Evolutionary conservation across 208 protist genomes (phyloP).

Genomic region (Wallacemonas collosoma): DNA sequence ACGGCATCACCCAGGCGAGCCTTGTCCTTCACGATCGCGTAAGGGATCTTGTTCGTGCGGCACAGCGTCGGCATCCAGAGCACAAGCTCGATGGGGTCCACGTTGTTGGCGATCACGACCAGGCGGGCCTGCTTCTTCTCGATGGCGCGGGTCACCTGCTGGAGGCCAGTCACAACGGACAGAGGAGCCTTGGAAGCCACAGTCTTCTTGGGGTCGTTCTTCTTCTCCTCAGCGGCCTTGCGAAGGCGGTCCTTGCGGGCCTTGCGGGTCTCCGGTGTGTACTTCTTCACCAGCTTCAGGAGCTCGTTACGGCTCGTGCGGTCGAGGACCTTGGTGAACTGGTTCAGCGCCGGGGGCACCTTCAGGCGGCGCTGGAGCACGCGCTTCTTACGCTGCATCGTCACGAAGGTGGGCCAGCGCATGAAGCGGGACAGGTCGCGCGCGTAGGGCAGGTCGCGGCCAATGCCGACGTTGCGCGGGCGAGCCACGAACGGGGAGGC

Average conservation of each 20-base stretch:
- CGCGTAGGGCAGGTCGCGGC: conserved; percentile 92
- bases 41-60: conserved; percentile 98
- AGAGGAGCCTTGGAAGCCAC: conserved; percentile 88
- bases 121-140: conserved; percentile 99
- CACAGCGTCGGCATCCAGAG: conserved; percentile 99
- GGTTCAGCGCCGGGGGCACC: conserved; percentile 91
- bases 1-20: conserved; percentile 97
- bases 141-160: conserved; percentile 97
- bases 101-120: conserved; percentile 99
- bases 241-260: conserved; percentile 96
- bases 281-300: conserved; percentile 98
- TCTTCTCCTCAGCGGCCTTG: conserved; percentile 93
- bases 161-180: conserved; percentile 96
- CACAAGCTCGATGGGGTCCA: conserved; percentile 99
- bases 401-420: conserved; percentile 96
- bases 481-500: conserved; percentile 74
- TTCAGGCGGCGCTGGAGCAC: conserved; percentile 98
- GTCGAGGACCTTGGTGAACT: conserved; percentile 94
- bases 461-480: conserved; percentile 93
- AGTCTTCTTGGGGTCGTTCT: conserved; percentile 78
- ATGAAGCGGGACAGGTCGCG: conserved; percentile 98
- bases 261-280: conserved; percentile 95
- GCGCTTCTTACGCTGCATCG: conserved; percentile 97
- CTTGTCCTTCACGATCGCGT: conserved; percentile 99
- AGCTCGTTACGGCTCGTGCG: conserved; percentile 96